Conservation (phyloP, 129 eudicot species). For the Silybum marianum region DNA sequence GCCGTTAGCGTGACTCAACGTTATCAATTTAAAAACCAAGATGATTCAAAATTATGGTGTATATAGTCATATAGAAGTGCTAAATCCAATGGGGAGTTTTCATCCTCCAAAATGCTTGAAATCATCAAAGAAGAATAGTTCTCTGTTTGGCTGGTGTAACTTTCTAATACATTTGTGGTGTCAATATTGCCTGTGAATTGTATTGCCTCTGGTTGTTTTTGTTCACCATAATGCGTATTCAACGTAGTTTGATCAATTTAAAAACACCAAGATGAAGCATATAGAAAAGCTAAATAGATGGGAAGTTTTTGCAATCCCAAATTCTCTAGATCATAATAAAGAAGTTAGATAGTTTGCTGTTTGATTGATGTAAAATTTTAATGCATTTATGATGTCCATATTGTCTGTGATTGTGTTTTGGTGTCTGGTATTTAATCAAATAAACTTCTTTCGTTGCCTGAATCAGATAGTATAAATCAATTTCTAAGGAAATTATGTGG, state of each 20-base stretch:
- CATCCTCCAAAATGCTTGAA: neutral
- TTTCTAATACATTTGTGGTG: neutral
- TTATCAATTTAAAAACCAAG: neutral
- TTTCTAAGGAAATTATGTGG: neutral
- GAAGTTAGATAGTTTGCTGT: neutral
- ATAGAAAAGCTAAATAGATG: neutral
- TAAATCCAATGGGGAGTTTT: neutral
- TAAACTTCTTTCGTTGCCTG: neutral
- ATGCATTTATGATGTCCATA: neutral
- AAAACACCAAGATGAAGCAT: neutral
- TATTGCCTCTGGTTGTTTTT: neutral
- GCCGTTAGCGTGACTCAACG: neutral
- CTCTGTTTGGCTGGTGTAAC: neutral
- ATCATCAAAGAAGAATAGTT: too few relatives aligned
- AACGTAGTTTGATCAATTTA: too few relatives aligned
- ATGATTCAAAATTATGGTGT: neutral
- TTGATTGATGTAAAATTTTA: neutral
- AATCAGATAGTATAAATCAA: neutral
- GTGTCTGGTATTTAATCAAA: constrained; percentile 1
- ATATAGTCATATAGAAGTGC: neutral
- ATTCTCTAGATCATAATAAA: neutral
- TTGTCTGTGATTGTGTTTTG: neutral
- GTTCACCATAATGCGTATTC: neutral
- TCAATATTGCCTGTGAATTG: neutral
- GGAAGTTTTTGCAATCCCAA: neutral